Percentiles rank a stretch among this genome's conserved stretches.
Conservation (phyloP, 75 land plant species). For the Pinus tabuliformis region DNA sequence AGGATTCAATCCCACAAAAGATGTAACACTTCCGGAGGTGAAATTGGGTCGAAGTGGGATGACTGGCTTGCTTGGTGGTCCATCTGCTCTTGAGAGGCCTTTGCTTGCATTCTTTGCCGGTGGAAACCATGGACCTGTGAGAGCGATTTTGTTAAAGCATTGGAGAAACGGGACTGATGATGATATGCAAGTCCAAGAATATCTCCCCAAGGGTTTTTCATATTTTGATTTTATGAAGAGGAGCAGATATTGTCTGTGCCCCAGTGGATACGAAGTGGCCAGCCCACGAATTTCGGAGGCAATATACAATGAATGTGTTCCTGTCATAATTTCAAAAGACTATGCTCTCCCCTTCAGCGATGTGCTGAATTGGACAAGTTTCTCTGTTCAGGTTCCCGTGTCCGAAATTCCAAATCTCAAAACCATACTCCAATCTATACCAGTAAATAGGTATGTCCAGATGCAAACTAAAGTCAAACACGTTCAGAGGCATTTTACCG, state of each 20-base stretch:
- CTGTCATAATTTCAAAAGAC: slow-evolving; percentile 36
- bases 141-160: slow-evolving; percentile 45
- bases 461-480: no score
- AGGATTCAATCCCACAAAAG: slow-evolving; percentile 38
- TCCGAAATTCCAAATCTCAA: no score
- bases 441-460: no score
- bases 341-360: background rate
- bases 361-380: no score
- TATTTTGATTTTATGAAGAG: slow-evolving; percentile 47
- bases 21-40: slow-evolving; percentile 47
- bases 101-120: slow-evolving; percentile 64
- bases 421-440: no score
- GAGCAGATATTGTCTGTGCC: slow-evolving; percentile 66
- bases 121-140: slow-evolving; percentile 53
- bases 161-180: slow-evolving; percentile 55
- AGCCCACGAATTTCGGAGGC: slow-evolving; percentile 72
- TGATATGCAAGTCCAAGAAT: slow-evolving; percentile 37
- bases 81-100: slow-evolving; percentile 2
- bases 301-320: slow-evolving; percentile 57
- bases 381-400: no score
- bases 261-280: slow-evolving; percentile 70
- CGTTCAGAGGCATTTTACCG: no score
- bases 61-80: slow-evolving; percentile 13
- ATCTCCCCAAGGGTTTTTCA: slow-evolving; percentile 20
- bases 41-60: slow-evolving; percentile 15